Conservation (phyloP, 768 basidiomycete species). For the Rickenella mellea region DNA sequence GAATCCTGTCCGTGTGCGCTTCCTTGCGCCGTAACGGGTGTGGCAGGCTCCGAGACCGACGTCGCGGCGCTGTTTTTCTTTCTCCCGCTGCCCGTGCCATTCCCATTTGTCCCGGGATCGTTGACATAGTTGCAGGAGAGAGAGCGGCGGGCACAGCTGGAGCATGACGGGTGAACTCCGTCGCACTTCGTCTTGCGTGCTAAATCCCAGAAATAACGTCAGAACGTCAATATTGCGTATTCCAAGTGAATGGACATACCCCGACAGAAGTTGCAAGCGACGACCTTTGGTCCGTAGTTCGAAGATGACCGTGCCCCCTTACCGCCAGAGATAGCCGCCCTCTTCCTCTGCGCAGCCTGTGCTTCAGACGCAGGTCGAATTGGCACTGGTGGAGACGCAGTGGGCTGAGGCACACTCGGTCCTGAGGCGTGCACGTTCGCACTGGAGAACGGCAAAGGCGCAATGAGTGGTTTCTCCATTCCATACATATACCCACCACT, state of each 20-base stretch:
- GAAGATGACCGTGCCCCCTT: constrained; percentile 47
- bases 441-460: constrained; percentile 15
- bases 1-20: too few relatives aligned
- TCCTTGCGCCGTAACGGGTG: too few relatives aligned
- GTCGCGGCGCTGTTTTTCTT: constrained; percentile 10
- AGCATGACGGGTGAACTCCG: constrained; percentile 76
- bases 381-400: constrained; percentile 8
- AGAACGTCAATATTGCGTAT: background rate
- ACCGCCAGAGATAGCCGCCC: constrained; percentile 57
- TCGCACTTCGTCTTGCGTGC: constrained; percentile 88
- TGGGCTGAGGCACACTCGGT: constrained; percentile 6
- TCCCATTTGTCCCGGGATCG: constrained; percentile 29
- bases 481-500: background rate
- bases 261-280: constrained; percentile 84
- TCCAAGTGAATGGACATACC: constrained; percentile 34
- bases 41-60: constrained; percentile 9
- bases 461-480: constrained; percentile 4
- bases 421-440: constrained; percentile 11
- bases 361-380: constrained; percentile 5
- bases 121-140: constrained; percentile 78
- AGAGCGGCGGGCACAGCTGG: constrained; percentile 70
- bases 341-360: constrained; percentile 45
- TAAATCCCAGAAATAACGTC: constrained; percentile 17
- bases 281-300: constrained; percentile 74
- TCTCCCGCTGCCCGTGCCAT: constrained; percentile 12